phyloP scores from a whole-genome alignment of 1,139 yeast species.

The Candida freyschussii region DNA sequence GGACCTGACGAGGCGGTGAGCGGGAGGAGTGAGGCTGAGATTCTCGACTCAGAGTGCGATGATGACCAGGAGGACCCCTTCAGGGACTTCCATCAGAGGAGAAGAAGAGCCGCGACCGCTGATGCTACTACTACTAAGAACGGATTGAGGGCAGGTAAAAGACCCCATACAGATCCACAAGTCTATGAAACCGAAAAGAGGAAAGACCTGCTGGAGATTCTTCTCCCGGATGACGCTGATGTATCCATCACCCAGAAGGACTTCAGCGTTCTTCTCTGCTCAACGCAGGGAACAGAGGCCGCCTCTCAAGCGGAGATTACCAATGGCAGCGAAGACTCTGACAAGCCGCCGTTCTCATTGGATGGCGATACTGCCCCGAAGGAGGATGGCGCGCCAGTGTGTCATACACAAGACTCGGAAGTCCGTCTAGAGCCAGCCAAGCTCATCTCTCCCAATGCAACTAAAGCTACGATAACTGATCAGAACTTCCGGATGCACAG shows the following conservation, averaged over 20 bases:
- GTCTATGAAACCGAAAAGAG: conserved; percentile 2
- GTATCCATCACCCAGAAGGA: conserved; percentile 1
- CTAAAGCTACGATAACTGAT: too few species aligned
- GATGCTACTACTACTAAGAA: too few species aligned
- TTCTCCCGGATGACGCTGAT: conserved; percentile 10
- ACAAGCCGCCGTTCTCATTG: too few species aligned
- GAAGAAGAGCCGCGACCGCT: background rate
- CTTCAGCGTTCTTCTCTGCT: conserved; percentile 7
- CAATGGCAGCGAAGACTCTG: too few species aligned
- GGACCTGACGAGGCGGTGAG: background rate
- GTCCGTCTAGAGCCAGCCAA: too few species aligned
- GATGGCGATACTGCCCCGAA: too few species aligned
- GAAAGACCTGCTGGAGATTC: conserved; percentile 3
- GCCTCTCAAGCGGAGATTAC: too few species aligned
- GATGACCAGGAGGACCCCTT: conserved; percentile 14
- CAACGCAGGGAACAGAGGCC: conserved; percentile 8
- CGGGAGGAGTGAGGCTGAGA: conserved; percentile 7
- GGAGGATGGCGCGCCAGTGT: too few species aligned
- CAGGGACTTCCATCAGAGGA: conserved; percentile 1
- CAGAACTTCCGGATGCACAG: too few species aligned
- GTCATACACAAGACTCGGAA: too few species aligned
- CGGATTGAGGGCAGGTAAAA: background rate
- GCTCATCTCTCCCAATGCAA: too few species aligned
- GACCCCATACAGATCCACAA: conserved; percentile 6
- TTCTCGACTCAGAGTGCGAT: conserved; percentile 17